These are phyloP conservation scores for Russula vinacea DNA, from an alignment of 768 basidiomycete genomes.

Conservation along the genomic window DNA sequence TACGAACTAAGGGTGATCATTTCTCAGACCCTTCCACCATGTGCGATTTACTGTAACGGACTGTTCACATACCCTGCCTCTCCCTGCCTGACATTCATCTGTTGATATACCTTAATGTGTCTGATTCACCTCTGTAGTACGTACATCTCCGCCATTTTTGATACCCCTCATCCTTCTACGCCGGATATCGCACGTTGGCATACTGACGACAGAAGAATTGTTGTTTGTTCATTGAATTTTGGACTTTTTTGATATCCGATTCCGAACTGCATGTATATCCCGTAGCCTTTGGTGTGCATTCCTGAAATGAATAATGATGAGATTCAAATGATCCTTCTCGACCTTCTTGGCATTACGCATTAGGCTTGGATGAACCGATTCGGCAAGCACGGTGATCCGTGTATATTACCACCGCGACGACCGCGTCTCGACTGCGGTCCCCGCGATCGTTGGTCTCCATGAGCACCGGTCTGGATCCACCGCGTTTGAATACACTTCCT, in stretches of 20 bases:
- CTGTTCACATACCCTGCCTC: background rate
- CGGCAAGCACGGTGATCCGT: background rate
- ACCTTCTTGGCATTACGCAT: background rate
- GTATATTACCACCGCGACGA: background rate
- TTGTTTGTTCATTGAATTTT: slow-evolving; percentile 10
- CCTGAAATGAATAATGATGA: slow-evolving; percentile 11
- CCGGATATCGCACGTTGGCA: slow-evolving; percentile 18
- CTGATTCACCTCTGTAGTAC: slow-evolving; percentile 18
- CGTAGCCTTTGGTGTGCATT: slow-evolving; percentile 10
- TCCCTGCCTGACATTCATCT: slow-evolving; percentile 1
- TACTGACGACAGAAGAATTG: slow-evolving; percentile 20
- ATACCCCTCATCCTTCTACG: slow-evolving; percentile 18
- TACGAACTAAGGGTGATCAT: background rate
- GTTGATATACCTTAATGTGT: slow-evolving; percentile 23
- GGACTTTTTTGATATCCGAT: slow-evolving; percentile 15
- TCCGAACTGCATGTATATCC: slow-evolving; percentile 22
- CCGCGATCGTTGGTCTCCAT: slow-evolving; percentile 1
- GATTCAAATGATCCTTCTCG: background rate
- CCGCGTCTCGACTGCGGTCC: slow-evolving; percentile 1
- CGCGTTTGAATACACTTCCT: background rate
- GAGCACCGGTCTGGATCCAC: background rate
- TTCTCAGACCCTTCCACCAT: slow-evolving; percentile 11
- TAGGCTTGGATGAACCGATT: background rate
- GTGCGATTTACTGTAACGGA: slow-evolving; percentile 27
- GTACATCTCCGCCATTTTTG: slow-evolving; percentile 21